phyloP scores from a whole-genome alignment of 176 grass and related monocot species.

The Phoenix dactylifera region DNA sequence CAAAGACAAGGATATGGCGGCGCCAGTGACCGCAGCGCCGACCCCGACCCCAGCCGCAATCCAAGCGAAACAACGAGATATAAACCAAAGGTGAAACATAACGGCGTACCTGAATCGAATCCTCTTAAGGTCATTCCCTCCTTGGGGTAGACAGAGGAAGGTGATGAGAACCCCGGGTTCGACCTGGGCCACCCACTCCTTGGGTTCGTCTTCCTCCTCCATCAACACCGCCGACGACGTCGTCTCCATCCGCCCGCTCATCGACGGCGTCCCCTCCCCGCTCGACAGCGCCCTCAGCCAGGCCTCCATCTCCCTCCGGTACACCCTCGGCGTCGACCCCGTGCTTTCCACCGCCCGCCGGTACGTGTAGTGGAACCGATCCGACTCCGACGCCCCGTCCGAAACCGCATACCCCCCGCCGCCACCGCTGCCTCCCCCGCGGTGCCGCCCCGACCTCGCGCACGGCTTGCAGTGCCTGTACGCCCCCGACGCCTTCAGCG shows the following conservation, averaged over 20 bases:
- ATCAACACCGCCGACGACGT: slow-evolving; percentile 18
- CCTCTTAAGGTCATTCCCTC: slow-evolving; percentile 88
- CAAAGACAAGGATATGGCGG: too few relatives aligned
- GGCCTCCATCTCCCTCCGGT: slow-evolving; percentile 15
- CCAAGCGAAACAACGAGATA: not conserved
- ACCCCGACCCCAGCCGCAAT: not conserved
- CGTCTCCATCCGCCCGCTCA: slow-evolving; percentile 63
- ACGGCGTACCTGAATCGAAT: slow-evolving; percentile 82
- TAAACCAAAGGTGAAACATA: not conserved
- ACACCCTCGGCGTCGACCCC: slow-evolving; percentile 34
- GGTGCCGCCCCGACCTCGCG: slow-evolving; percentile 27
- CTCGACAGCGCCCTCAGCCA: slow-evolving; percentile 27
- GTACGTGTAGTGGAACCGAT: slow-evolving; percentile 45
- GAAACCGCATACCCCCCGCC: slow-evolving; percentile 49
- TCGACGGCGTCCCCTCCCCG: slow-evolving; percentile 68
- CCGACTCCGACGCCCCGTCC: slow-evolving; percentile 37
- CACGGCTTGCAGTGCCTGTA: slow-evolving; percentile 98
- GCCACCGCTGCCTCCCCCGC: slow-evolving; percentile 32
- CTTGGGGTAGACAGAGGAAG: slow-evolving; percentile 69
- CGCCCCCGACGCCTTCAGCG: slow-evolving; percentile 76
- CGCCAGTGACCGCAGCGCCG: too few relatives aligned
- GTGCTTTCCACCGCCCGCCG: slow-evolving; percentile 27
- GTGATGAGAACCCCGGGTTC: slow-evolving; percentile 97
- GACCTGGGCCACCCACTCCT: slow-evolving; percentile 94
- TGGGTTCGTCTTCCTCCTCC: slow-evolving; percentile 55